phyloP scores from a whole-genome alignment of 257 asterid genomes.

The Lycium barbarum region DNA sequence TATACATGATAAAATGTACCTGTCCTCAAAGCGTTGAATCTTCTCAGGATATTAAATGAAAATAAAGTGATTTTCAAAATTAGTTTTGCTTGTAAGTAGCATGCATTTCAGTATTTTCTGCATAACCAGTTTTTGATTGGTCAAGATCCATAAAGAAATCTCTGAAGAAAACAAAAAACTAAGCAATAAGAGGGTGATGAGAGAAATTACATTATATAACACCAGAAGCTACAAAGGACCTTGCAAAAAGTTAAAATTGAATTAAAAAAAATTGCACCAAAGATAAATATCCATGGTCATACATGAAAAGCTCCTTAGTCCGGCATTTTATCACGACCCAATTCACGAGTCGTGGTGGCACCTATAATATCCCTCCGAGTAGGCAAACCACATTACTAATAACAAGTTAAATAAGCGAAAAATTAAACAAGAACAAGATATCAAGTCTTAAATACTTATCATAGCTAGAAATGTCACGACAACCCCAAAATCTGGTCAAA shows the following conservation, averaged over 20 bases:
- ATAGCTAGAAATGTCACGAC: no score
- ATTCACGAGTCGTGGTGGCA: no score
- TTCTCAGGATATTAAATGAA: background rate
- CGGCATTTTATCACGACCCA: no score
- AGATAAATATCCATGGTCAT: background rate
- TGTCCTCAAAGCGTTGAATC: background rate
- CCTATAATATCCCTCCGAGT: no score
- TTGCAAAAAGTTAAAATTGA: background rate
- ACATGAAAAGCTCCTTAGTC: conserved; percentile 12
- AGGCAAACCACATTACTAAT: no score
- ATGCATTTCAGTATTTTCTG: conserved; percentile 19
- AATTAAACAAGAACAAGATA: no score
- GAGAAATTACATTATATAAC: conserved; percentile 4
- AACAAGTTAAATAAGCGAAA: no score
- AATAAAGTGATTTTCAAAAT: background rate
- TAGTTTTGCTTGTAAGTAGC: background rate
- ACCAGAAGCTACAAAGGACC: background rate
- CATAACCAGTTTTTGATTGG: conserved; percentile 4
- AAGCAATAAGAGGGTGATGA: background rate
- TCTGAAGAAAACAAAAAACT: background rate
- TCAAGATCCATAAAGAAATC: background rate
- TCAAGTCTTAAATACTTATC: no score
- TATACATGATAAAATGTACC: conserved; percentile 10
- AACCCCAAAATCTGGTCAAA: no score
- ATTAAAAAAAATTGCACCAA: background rate